Evolutionary conservation across 495 filamentous ascomycete species (phyloP), one percentile per base, ranked within the genome.

Genomic region (Aspergillus incahuasiensis): DNA sequence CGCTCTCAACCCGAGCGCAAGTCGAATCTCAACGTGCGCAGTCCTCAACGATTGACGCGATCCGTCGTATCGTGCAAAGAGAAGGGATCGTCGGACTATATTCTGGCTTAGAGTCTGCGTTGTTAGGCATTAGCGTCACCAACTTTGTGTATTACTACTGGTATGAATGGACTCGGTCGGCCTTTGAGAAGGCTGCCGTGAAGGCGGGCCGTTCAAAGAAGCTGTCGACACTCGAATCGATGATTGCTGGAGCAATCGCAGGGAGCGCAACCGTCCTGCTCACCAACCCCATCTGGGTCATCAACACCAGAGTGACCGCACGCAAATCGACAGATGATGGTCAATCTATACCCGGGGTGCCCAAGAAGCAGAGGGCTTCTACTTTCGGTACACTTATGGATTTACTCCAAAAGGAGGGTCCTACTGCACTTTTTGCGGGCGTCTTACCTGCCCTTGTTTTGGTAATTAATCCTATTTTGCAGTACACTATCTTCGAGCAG

Each of bases 131-230:
- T 74, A 92, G 88, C 70, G 86, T 99, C 55, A 99, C 94, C 52
- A 99, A 99, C 73, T 97, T 99, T 62, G 92, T 99, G 20, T 99
- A 99, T 74, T 99, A 99, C 74, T 99, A 99, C 74, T 99, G 94
- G 86, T 99, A 97, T 76, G 94, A 99, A 75, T 97, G 90, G 88
- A 92, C 92, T 51, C 87, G 94, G 20, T 79, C 89, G 41, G 86
- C 85, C 62, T 96, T 97, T 72, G 90, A 95, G 70, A 82, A 83
- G 38, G 89, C 92, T 12, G 90, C 91, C 28, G 62, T 77, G 30
- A 83, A 83, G 61, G 71, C 88, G 42, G 88, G 89, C n/a, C 85
- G 91, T 38, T 87, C 84, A 30, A 86, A 84, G 68, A 92, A 90
- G 64, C 85, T 98, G 62, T 94, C 89, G 22, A 92, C 94, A 0